Conservation (phyloP, 2,329 filamentous ascomycete species). For the Exophiala sp. region DNA sequence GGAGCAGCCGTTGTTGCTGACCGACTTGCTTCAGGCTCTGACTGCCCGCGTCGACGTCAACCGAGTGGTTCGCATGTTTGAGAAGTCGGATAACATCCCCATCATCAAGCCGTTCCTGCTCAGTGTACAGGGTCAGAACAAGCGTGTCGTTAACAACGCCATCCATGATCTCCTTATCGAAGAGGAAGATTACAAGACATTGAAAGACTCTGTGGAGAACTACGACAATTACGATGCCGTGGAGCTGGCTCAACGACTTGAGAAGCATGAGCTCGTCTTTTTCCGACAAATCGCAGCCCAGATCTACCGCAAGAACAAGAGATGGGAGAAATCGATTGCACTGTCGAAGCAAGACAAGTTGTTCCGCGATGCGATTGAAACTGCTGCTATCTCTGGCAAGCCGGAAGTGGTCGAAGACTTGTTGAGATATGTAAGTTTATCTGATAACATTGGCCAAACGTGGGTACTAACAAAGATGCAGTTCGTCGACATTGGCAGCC, state of each 20-base stretch:
- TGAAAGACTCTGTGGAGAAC: slow-evolving; percentile 95
- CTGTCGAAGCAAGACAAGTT: slow-evolving; percentile 99
- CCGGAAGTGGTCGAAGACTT: slow-evolving; percentile 90
- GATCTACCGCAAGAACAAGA: slow-evolving; percentile 99
- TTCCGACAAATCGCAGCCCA: slow-evolving; percentile 97
- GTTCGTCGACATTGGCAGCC: slow-evolving; percentile 99
- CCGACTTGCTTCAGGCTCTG: slow-evolving; percentile 87
- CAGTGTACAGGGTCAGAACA: slow-evolving; percentile 95
- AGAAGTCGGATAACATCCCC: slow-evolving; percentile 96
- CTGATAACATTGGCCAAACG: background rate
- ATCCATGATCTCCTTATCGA: slow-evolving; percentile 98
- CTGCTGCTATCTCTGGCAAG: slow-evolving; percentile 87
- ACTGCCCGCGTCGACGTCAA: slow-evolving; percentile 96
- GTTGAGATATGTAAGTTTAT: slow-evolving; percentile 82
- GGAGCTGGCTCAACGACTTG: slow-evolving; percentile 83
- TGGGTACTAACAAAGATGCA: slow-evolving; percentile 45
- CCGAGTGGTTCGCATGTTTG: slow-evolving; percentile 98
- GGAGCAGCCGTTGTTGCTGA: slow-evolving; percentile 90
- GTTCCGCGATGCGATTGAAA: slow-evolving; percentile 99
- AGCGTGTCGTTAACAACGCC: slow-evolving; percentile 94
- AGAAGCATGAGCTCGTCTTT: slow-evolving; percentile 97
- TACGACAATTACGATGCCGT: slow-evolving; percentile 99
- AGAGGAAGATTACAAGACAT: slow-evolving; percentile 98
- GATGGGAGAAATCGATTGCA: slow-evolving; percentile 98
- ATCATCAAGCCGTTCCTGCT: slow-evolving; percentile 98